phyloP scores from a whole-genome alignment of 208 protist species.

The Polymyxa betae region DNA sequence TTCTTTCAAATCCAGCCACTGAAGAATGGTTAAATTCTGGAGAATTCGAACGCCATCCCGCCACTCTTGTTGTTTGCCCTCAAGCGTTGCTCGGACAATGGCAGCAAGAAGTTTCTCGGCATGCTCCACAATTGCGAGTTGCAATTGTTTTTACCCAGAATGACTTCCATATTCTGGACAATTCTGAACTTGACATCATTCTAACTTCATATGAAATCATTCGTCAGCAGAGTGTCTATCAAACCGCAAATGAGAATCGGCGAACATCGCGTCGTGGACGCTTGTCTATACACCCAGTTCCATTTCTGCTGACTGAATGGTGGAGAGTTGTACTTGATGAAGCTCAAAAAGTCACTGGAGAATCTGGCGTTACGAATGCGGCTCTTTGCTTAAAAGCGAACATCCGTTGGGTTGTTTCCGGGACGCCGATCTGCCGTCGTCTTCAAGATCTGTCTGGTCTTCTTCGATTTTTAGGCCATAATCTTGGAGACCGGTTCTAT shows the following conservation, averaged over 20 bases:
- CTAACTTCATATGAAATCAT: slow-evolving; percentile 44
- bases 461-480: neutral
- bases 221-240: neutral
- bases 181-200: neutral
- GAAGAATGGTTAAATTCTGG: neutral
- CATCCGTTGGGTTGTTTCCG: neutral
- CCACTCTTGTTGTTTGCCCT: slow-evolving; percentile 25
- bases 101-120: neutral
- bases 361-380: neutral
- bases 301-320: neutral
- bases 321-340: slow-evolving; percentile 45
- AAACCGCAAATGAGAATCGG: neutral
- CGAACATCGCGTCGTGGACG: neutral
- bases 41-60: neutral
- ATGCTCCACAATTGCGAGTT: neutral
- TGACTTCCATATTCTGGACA: too few species aligned
- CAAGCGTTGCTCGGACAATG: neutral
- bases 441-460: slow-evolving; percentile 26
- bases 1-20: slow-evolving; percentile 3
- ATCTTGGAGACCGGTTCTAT: neutral
- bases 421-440: slow-evolving; percentile 37
- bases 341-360: neutral
- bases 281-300: neutral
- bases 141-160: neutral
- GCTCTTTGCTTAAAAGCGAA: neutral